These are phyloP conservation scores for Aegilops tauschii DNA, from an alignment of 176 grass and related monocot genomes.

Conservation along the genomic window DNA sequence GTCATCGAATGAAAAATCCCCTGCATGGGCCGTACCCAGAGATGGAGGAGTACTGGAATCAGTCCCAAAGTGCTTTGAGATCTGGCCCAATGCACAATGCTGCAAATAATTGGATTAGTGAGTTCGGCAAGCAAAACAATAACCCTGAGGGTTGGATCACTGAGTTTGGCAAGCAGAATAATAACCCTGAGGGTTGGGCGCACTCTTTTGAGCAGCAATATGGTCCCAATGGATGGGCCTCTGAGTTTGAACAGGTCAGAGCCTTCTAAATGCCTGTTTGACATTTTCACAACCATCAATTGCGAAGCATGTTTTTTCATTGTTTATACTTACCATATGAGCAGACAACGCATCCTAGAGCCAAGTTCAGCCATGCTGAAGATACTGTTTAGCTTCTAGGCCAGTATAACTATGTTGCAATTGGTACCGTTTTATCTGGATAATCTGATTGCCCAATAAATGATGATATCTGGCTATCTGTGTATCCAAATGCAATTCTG, in stretches of 20 bases:
- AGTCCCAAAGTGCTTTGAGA: conserved; percentile 68
- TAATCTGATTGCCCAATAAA: neutral
- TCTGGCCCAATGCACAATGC: conserved; percentile 67
- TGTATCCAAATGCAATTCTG: neutral
- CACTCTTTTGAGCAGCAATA: conserved; percentile 86
- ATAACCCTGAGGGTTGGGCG: conserved; percentile 68
- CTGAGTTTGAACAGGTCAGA: conserved; percentile 92
- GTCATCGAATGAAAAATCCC: conserved; percentile 59
- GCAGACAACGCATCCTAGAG: neutral
- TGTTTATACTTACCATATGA: neutral
- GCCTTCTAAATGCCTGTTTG: conserved; percentile 10
- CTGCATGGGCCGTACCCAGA: conserved; percentile 69
- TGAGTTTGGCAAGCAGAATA: conserved; percentile 78
- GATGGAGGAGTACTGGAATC: conserved; percentile 95
- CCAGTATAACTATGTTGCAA: neutral
- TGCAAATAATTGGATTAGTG: conserved; percentile 84
- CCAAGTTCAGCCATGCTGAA: neutral
- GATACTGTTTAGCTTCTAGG: neutral
- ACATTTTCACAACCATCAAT: conserved; percentile 5
- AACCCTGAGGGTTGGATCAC: conserved; percentile 73
- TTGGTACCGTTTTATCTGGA: neutral
- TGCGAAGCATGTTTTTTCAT: neutral
- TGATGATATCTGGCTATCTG: neutral
- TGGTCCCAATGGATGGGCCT: conserved; percentile 95
- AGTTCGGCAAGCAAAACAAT: conserved; percentile 73